These are phyloP conservation scores for Flaveria robusta DNA, from an alignment of 129 eudicot genomes.

Conservation along the genomic window DNA sequence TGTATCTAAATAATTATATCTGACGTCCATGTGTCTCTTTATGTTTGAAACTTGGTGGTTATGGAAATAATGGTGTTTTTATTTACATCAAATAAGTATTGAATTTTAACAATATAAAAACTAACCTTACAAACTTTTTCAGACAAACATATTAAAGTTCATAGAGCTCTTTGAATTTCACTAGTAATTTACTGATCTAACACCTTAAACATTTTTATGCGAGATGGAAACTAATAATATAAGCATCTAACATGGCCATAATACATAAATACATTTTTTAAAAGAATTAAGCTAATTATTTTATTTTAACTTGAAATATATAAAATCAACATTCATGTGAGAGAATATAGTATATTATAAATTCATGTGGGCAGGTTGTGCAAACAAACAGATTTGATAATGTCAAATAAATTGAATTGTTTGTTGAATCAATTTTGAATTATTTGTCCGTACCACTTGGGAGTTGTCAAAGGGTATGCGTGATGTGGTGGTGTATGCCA, in stretches of 20 bases:
- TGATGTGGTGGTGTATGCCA: neutral
- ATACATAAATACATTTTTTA: neutral
- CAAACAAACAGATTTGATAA: neutral
- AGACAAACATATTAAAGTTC: no score
- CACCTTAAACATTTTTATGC: neutral
- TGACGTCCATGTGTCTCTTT: no score
- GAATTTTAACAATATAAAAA: no score
- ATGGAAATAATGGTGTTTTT: no score
- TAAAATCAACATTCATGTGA: neutral
- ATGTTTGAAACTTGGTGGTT: no score
- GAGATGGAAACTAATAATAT: neutral
- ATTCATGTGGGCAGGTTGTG: slow-evolving; percentile 7
- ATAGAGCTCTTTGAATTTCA: no score
- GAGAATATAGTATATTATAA: neutral
- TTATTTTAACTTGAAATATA: neutral
- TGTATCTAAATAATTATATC: no score
- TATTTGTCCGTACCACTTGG: neutral
- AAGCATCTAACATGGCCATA: neutral
- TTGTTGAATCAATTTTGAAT: slow-evolving; percentile 9
- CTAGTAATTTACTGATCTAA: no score
- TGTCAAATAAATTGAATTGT: slow-evolving; percentile 1
- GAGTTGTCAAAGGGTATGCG: slow-evolving; percentile 17
- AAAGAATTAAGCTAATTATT: neutral
- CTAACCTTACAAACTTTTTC: no score
- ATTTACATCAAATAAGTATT: no score